Evolutionary conservation across 176 grass and related monocot genomes (phyloP).

Genomic region (Bromus sterilis): DNA sequence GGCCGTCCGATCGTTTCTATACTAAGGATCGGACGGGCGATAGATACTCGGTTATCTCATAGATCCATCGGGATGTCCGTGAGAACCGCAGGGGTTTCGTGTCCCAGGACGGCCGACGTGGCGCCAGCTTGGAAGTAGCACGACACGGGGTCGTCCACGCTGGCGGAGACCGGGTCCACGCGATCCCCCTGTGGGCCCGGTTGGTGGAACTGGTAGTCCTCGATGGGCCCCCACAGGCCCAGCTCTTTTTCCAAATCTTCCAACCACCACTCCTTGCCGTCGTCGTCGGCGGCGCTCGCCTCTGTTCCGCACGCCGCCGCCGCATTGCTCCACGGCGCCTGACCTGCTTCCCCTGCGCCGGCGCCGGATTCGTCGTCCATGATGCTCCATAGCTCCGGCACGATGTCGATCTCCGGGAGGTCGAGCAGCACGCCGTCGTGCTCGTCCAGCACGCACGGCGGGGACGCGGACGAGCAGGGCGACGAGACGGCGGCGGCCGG

Average conservation of each 20-base stretch:
- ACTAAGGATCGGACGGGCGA: neutral
- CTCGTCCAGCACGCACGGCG: neutral
- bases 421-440: neutral
- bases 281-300: slow-evolving; percentile 13
- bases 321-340: neutral
- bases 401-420: slow-evolving; percentile 39
- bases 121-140: slow-evolving; percentile 28
- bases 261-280: slow-evolving; percentile 49
- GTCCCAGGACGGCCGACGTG: neutral
- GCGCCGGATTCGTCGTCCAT: slow-evolving; percentile 18
- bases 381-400: slow-evolving; percentile 54
- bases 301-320: slow-evolving; percentile 7
- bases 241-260: slow-evolving; percentile 66
- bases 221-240: slow-evolving; percentile 51
- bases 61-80: neutral
- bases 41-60: neutral
- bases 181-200: neutral
- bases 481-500: neutral
- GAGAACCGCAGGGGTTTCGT: neutral
- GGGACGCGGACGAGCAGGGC: slow-evolving; percentile 57
- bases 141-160: slow-evolving; percentile 20
- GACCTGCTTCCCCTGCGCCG: neutral
- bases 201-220: slow-evolving; percentile 28
- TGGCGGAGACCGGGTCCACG: slow-evolving; percentile 22
- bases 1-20: slow-evolving; percentile 9